Percentiles rank a stretch among this genome's conserved stretches.
phyloP scores from a whole-genome alignment of 2,329 filamentous ascomycete genomes.

The Fusarium bactridioides region DNA sequence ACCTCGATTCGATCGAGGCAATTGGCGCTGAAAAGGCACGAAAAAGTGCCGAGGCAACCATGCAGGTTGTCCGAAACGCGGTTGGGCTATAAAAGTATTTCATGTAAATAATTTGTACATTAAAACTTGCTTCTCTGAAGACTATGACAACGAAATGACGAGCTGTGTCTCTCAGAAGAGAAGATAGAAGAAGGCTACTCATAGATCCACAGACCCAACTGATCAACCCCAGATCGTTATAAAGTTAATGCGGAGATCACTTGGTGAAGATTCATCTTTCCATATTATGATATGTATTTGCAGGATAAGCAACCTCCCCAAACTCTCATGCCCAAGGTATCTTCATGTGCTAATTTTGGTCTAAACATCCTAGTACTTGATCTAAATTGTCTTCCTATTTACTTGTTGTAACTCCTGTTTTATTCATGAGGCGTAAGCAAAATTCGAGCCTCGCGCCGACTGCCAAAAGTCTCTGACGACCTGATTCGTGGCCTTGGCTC shows the following conservation, averaged over 20 bases:
- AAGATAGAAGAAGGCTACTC: background rate
- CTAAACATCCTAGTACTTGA: background rate
- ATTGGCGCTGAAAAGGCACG: slow-evolving; percentile 69
- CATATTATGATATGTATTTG: background rate
- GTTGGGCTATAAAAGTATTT: slow-evolving; percentile 54
- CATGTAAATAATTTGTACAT: background rate
- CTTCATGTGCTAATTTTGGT: background rate
- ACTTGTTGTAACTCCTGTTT: background rate
- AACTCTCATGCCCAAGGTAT: background rate
- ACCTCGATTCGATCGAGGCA: slow-evolving; percentile 65
- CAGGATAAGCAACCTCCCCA: background rate
- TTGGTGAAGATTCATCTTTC: background rate
- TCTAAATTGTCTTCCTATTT: background rate
- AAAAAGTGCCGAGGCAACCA: slow-evolving; percentile 65
- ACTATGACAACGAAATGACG: no score
- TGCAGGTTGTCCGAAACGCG: slow-evolving; percentile 60
- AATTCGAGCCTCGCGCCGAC: slow-evolving; percentile 68
- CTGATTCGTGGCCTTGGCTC: slow-evolving; percentile 69
- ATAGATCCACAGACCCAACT: background rate
- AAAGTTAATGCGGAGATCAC: background rate
- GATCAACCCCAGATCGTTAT: background rate
- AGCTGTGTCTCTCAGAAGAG: background rate
- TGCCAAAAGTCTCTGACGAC: slow-evolving; percentile 78
- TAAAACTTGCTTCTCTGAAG: background rate
- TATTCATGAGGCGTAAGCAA: slow-evolving; percentile 64